These are phyloP conservation scores for Monilinia fructicola DNA, from an alignment of 2,329 filamentous ascomycete genomes.

Conservation along the genomic window DNA sequence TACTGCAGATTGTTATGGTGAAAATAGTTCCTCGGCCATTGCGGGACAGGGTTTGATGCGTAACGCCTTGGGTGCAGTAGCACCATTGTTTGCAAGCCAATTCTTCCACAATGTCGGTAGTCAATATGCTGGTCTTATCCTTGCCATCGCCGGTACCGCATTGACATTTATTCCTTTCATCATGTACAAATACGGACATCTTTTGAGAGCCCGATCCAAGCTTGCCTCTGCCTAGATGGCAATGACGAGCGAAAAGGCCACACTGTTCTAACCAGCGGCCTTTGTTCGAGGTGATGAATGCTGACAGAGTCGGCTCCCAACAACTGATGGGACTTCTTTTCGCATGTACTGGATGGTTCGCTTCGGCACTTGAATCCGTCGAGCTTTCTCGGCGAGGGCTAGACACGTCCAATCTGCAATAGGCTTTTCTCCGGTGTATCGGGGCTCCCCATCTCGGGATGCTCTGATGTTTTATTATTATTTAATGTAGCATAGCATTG, in stretches of 20 bases:
- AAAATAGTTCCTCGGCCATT: constrained; percentile 21
- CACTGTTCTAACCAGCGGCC: constrained; percentile 10
- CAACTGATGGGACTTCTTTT: not conserved
- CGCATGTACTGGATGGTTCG: not conserved
- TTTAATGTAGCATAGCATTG: constrained; percentile 10
- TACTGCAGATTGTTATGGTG: constrained; percentile 23
- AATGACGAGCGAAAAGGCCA: constrained; percentile 4
- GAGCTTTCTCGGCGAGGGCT: not conserved
- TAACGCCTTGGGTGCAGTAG: constrained; percentile 22
- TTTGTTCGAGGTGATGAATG: not conserved
- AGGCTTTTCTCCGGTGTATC: not conserved
- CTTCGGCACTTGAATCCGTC: not conserved
- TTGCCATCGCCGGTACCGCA: constrained; percentile 15
- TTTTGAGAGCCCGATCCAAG: constrained; percentile 46
- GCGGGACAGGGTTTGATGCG: constrained; percentile 23
- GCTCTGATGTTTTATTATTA: constrained; percentile 7
- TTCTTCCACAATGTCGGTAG: constrained; percentile 23
- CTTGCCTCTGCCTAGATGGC: constrained; percentile 45
- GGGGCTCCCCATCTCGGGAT: not conserved
- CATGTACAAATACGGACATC: constrained; percentile 23
- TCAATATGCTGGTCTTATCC: constrained; percentile 22
- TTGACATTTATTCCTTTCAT: constrained; percentile 21
- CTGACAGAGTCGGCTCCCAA: no score
- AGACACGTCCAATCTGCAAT: not conserved
- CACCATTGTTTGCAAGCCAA: constrained; percentile 22